A percentile compares a stretch with the other conserved stretches of the same genome.
Evolutionary conservation across 2,329 filamentous ascomycete genomes (phyloP).

Genomic region (Aspergillus tamarii): DNA sequence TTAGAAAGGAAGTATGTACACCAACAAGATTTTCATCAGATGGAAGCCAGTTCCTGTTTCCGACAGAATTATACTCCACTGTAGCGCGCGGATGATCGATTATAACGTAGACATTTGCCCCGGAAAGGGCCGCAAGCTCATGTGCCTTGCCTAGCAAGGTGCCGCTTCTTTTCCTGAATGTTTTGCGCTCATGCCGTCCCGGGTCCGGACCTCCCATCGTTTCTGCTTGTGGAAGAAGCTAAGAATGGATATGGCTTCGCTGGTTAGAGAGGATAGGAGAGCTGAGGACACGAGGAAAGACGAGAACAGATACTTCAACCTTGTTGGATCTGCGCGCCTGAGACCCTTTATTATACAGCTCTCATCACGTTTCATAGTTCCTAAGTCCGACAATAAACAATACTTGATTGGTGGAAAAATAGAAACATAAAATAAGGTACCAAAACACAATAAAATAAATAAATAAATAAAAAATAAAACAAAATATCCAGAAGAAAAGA

Average conservation of each 20-base stretch:
- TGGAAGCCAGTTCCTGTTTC: conserved; percentile 9
- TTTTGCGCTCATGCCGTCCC: conserved; percentile 6
- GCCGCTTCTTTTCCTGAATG: conserved; percentile 11
- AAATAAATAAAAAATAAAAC: too few species aligned
- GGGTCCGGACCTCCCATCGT: conserved; percentile 15
- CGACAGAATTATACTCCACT: conserved; percentile 13
- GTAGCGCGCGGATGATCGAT: conserved; percentile 14
- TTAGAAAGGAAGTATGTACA: not conserved
- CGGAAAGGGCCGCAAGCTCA: conserved; percentile 9
- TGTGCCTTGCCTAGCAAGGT: conserved; percentile 14
- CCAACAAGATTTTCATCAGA: conserved; percentile 11
- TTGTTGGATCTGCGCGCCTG: not conserved
- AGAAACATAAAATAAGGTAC: too few species aligned
- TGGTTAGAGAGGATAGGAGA: not conserved
- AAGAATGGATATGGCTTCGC: conserved; percentile 6
- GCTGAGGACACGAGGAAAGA: too few species aligned
- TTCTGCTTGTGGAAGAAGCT: not conserved
- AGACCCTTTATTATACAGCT: not conserved
- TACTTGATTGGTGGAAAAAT: too few species aligned
- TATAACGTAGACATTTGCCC: conserved; percentile 12
- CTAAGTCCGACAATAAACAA: too few species aligned
- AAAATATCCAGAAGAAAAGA: too few species aligned
- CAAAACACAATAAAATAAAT: too few species aligned
- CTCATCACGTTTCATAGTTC: too few species aligned
- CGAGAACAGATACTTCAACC: not conserved